Evolutionary conservation across 169 alveolate genomes (phyloP), one percentile per base, ranked within the genome.

Genomic region (Fabrea salina): DNA sequence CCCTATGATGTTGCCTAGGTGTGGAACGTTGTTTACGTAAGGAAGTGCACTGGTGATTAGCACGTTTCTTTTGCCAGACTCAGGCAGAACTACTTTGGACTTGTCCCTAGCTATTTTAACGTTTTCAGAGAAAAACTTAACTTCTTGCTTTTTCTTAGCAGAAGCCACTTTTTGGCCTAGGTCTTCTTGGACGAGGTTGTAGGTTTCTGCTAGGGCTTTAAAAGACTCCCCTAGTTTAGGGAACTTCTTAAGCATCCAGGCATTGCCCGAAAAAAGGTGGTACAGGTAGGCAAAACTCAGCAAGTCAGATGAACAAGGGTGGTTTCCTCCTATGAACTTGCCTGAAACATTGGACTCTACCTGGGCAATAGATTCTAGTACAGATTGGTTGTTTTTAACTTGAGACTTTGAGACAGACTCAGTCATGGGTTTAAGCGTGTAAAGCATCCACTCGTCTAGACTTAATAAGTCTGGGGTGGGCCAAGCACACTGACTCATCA

Each of bases 21-120:
- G 86, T 40, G 94, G 94, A 5, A 88, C 93, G 68, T 93, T 93
- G 71, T 93, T 93, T 0, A 91, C 96, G 83, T 93, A 93, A 35
- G 97, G 97, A 4, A 93, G 86, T 35, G 97, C 97, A 27, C 94
- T 86, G 27, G 97, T 93, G 57, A 93, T 91, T 25, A 93, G 75
- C 5, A 91, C 82, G 67, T 93, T 93, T 49, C 90, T 80, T 71
- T 87, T 78, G 8, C 75, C 92, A 25, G 51, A 33, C 1, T 54
- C 40, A 2, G 93, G 93, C 19, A 72, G 32, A 13, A 11, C 33
- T 72, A 27, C 30, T 0, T 6, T 7, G 6, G 35, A 11, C 2
- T 33, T 72, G 33, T 32, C 47, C 51, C 80, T 72, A 3, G 19
- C 27, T 7, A 72, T 32, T 27, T 16, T 72, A 25, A 30, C 19